phyloP scores from a whole-genome alignment of 768 basidiomycete genomes.

The Suillus alpinus region DNA sequence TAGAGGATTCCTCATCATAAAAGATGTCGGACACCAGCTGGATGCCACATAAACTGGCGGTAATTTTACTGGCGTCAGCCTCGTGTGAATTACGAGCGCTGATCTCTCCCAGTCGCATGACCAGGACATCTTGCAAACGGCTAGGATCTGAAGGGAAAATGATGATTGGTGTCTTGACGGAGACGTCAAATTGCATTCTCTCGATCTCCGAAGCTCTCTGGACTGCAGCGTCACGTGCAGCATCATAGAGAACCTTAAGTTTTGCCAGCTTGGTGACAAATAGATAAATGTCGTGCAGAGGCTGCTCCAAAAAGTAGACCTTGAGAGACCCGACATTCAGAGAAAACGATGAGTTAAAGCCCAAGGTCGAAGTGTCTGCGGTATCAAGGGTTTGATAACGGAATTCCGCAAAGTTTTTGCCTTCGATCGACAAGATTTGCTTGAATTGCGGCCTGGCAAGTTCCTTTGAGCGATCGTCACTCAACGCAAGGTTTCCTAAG shows the following conservation, averaged over 20 bases:
- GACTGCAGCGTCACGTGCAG: slow-evolving; percentile 89
- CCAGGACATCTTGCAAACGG: slow-evolving; percentile 62
- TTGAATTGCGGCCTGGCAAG: slow-evolving; percentile 68
- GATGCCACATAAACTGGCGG: slow-evolving; percentile 79
- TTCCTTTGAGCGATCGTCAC: slow-evolving; percentile 60
- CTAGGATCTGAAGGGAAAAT: slow-evolving; percentile 75
- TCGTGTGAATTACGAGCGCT: slow-evolving; percentile 75
- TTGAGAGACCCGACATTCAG: slow-evolving; percentile 88
- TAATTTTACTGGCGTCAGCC: slow-evolving; percentile 51
- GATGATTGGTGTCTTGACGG: slow-evolving; percentile 88
- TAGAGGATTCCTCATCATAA: slow-evolving; percentile 44
- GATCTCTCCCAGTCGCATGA: slow-evolving; percentile 87
- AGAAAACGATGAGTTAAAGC: slow-evolving; percentile 79
- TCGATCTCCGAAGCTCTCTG: slow-evolving; percentile 92
- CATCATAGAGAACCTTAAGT: slow-evolving; percentile 92
- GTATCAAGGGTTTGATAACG: slow-evolving; percentile 90
- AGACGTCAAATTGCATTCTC: slow-evolving; percentile 89
- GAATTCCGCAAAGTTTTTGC: slow-evolving; percentile 91
- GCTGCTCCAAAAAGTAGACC: slow-evolving; percentile 83
- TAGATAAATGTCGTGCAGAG: slow-evolving; percentile 83
- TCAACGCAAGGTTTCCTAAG: slow-evolving; percentile 79
- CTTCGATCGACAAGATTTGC: slow-evolving; percentile 89
- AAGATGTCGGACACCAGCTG: slow-evolving; percentile 73
- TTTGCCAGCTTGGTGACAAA: slow-evolving; percentile 84
- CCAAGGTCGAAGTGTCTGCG: slow-evolving; percentile 60